Percentiles rank a stretch among this genome's conserved stretches.
Evolutionary conservation across 768 basidiomycete species (phyloP).

Genomic region (Harrya chromipes): DNA sequence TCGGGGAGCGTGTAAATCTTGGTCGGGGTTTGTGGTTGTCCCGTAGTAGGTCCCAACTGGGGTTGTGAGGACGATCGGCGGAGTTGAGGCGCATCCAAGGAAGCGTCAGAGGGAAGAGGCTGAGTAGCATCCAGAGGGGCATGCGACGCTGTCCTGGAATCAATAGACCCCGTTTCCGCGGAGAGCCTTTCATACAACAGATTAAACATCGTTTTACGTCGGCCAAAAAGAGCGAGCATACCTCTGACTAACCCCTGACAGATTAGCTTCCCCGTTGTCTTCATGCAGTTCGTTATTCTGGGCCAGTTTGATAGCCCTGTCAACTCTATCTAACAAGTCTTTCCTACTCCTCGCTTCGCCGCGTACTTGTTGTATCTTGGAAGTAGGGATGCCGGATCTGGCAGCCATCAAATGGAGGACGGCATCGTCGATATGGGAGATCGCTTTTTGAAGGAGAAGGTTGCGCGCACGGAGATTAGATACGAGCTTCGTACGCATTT

Average conservation of each 20-base stretch:
- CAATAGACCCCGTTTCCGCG: slow-evolving; percentile 1
- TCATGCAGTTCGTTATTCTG: slow-evolving; percentile 14
- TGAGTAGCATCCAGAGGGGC: neutral
- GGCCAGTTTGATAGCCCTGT: slow-evolving; percentile 30
- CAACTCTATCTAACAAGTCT: slow-evolving; percentile 29
- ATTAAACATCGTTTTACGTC: slow-evolving; percentile 6
- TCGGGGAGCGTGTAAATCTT: slow-evolving; percentile 26
- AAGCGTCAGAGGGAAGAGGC: slow-evolving; percentile 4
- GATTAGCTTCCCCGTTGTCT: slow-evolving; percentile 2
- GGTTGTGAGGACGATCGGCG: slow-evolving; percentile 30
- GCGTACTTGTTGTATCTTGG: slow-evolving; percentile 31
- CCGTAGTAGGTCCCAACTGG: slow-evolving; percentile 18
- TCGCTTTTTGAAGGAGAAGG: slow-evolving; percentile 31
- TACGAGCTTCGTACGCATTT: slow-evolving; percentile 20
- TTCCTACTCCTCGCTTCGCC: slow-evolving; percentile 31
- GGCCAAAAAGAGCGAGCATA: slow-evolving; percentile 6
- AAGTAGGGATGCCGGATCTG: slow-evolving; percentile 30
- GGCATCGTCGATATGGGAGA: slow-evolving; percentile 31
- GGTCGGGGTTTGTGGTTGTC: slow-evolving; percentile 12
- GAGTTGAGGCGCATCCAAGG: slow-evolving; percentile 19
- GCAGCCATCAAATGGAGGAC: slow-evolving; percentile 30
- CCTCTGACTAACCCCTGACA: slow-evolving; percentile 9
- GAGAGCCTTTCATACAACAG: slow-evolving; percentile 11
- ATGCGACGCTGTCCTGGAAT: slow-evolving; percentile 4
- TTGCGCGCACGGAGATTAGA: slow-evolving; percentile 30